Evolutionary conservation across 2,329 filamentous ascomycete species (phyloP).

Genomic region (Aureobasidium uvarum): DNA sequence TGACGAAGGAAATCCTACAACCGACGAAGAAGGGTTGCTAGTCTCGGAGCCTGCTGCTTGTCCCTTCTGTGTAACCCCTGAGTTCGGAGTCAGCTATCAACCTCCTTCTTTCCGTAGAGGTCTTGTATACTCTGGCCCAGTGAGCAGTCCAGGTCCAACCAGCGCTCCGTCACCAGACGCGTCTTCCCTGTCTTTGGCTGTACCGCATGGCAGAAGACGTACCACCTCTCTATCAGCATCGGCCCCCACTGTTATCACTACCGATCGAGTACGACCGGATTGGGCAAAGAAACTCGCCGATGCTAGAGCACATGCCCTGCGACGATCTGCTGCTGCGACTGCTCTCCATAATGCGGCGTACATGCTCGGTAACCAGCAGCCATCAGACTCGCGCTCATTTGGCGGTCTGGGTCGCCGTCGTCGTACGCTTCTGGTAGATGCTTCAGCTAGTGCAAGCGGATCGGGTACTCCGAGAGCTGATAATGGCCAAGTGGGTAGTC

Average conservation of each 20-base stretch:
- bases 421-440: slow-evolving; percentile 54
- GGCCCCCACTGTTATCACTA: slow-evolving; percentile 83
- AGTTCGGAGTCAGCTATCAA: slow-evolving; percentile 95
- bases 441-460: slow-evolving; percentile 46
- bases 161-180: slow-evolving; percentile 71
- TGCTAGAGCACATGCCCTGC: slow-evolving; percentile 78
- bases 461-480: slow-evolving; percentile 45
- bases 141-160: slow-evolving; percentile 47
- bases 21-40: slow-evolving; percentile 60
- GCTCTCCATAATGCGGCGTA: slow-evolving; percentile 94
- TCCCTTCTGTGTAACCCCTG: slow-evolving; percentile 90
- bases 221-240: slow-evolving; percentile 74
- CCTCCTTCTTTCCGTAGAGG: slow-evolving; percentile 85
- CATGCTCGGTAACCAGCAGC: slow-evolving; percentile 63
- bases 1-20: slow-evolving; percentile 38
- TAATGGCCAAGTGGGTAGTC: slow-evolving; percentile 37
- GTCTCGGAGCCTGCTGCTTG: slow-evolving; percentile 90
- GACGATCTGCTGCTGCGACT: slow-evolving; percentile 87
- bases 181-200: slow-evolving; percentile 71
- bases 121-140: slow-evolving; percentile 59
- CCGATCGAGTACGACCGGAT: slow-evolving; percentile 87
- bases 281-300: slow-evolving; percentile 88
- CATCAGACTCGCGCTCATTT: slow-evolving; percentile 52
- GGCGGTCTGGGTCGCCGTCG: slow-evolving; percentile 47
- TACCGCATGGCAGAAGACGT: slow-evolving; percentile 52